A percentile compares a stretch with the other conserved stretches of the same genome.
These are phyloP conservation scores for Euclidium syriacum DNA, from an alignment of 345 rosid genomes.

Conservation along the genomic window DNA sequence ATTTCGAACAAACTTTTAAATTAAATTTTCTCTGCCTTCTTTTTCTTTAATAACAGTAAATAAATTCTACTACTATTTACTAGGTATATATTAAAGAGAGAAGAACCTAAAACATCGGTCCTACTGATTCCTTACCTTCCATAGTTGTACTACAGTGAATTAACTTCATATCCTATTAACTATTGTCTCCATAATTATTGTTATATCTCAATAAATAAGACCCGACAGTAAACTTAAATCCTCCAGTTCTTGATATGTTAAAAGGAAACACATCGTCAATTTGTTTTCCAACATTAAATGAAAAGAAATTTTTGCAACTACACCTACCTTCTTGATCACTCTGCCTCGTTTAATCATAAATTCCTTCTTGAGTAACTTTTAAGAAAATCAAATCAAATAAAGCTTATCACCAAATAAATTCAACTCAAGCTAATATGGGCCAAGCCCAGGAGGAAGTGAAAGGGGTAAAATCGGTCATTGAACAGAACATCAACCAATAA, in stretches of 20 bases:
- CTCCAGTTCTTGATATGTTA: slow-evolving; percentile 7
- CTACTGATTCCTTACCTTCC: not conserved
- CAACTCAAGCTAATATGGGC: slow-evolving; percentile 9
- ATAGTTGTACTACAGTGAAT: not conserved
- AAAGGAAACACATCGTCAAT: slow-evolving; percentile 26
- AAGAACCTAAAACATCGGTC: no score
- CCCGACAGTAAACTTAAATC: slow-evolving; percentile 22
- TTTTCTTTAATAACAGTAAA: no score
- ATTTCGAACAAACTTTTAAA: no score
- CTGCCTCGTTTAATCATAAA: slow-evolving; percentile 3
- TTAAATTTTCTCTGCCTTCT: no score
- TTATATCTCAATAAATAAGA: slow-evolving; percentile 21
- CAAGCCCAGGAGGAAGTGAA: not conserved
- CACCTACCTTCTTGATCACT: slow-evolving; percentile 19
- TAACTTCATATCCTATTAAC: not conserved
- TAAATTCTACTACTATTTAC: no score
- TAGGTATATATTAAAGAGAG: no score
- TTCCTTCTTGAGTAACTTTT: not conserved
- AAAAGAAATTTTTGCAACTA: not conserved
- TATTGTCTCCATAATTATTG: not conserved
- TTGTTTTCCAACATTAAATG: slow-evolving; percentile 25
- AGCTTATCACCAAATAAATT: not conserved
- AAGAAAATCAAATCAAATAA: not conserved
- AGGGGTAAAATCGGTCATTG: not conserved
- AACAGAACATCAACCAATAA: not conserved